phyloP scores from a whole-genome alignment of 192 early-diverging fungal species.

The Lobulomyces angularis region DNA sequence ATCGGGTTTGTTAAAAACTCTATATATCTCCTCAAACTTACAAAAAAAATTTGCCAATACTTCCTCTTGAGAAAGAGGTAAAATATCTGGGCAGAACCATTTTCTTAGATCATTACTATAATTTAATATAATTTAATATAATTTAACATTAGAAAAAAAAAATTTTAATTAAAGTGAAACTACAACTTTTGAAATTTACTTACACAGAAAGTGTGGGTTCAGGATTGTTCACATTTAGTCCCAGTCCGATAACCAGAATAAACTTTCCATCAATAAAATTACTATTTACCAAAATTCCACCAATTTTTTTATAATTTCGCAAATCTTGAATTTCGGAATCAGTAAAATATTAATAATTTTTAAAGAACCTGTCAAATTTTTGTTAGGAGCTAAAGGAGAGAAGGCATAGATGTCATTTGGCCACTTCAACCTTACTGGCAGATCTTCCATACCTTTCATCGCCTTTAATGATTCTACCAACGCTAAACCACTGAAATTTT shows the following conservation, averaged over 20 bases:
- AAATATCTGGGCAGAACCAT: too few species aligned
- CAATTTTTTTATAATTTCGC: too few species aligned
- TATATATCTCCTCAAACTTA: conserved; percentile 66
- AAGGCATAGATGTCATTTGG: conserved; percentile 90
- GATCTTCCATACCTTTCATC: conserved; percentile 49
- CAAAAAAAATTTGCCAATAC: conserved; percentile 51
- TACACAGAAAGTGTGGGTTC: too few species aligned
- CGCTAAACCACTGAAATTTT: conserved; percentile 55
- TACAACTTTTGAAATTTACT: too few species aligned
- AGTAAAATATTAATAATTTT: too few species aligned
- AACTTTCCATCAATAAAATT: conserved; percentile 61
- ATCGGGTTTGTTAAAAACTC: conserved; percentile 47
- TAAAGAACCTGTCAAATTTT: too few species aligned
- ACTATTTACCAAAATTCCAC: conserved; percentile 81
- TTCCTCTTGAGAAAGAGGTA: conserved; percentile 53
- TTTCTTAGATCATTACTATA: too few species aligned
- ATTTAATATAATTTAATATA: too few species aligned
- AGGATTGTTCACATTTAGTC: conserved; percentile 1
- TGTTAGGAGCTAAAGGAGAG: conserved; percentile 7
- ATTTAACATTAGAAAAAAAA: too few species aligned
- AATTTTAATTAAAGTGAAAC: too few species aligned
- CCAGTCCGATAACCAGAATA: conserved; percentile 64
- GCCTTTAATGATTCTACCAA: conserved; percentile 55
- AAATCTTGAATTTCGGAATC: too few species aligned
- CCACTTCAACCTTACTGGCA: conserved; percentile 89